Evolutionary conservation across 768 basidiomycete species (phyloP).

Genomic region (Tulasnella sp.): DNA sequence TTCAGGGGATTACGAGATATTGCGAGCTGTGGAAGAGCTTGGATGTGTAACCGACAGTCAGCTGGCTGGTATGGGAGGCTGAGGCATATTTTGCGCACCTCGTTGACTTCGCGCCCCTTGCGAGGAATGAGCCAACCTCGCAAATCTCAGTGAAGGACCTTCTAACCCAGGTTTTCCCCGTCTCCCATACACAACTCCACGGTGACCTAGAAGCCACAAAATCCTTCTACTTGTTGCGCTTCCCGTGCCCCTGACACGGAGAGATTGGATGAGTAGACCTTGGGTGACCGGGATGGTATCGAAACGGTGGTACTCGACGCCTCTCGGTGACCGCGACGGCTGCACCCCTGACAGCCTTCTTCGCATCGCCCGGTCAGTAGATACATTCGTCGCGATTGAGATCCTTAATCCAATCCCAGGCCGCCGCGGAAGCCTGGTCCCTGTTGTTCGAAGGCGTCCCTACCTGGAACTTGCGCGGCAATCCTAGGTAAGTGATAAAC

Average conservation of each 20-base stretch:
- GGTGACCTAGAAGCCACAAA: constrained; percentile 91
- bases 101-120: background rate
- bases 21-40: constrained; percentile 96
- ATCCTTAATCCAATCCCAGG: no score
- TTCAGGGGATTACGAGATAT: constrained; percentile 86
- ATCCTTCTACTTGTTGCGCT: constrained; percentile 80
- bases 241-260: constrained; percentile 86
- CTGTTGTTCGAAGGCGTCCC: no score
- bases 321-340: no score
- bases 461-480: no score
- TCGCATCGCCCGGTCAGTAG: no score
- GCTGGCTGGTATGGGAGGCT: background rate
- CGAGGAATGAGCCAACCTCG: no score
- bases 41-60: background rate
- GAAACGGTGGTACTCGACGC: no score
- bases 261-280: constrained; percentile 36
- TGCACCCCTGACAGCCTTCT: no score
- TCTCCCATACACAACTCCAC: constrained; percentile 76
- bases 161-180: constrained; percentile 82
- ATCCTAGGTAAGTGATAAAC: no score
- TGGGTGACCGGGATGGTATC: constrained; percentile 17
- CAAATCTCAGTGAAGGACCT: constrained; percentile 97
- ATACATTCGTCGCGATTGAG: no score
- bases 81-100: no score
- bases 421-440: no score